Conservation (phyloP, 2,329 filamentous ascomycete genomes). For the Pestalotiopsis sp. region DNA sequence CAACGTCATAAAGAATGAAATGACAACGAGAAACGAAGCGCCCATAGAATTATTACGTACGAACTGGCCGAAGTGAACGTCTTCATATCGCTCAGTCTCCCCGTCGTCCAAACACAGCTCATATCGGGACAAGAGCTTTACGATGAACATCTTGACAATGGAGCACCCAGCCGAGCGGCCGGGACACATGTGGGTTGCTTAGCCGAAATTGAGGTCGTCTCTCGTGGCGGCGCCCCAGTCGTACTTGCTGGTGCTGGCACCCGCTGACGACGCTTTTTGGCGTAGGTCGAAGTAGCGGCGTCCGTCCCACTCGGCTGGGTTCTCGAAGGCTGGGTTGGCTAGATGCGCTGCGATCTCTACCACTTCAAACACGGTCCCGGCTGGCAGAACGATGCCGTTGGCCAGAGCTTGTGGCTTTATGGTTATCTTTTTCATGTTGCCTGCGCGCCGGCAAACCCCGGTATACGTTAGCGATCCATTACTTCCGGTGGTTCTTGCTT, state of each 20-base stretch:
- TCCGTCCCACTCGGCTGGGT: neutral
- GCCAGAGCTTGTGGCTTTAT: neutral
- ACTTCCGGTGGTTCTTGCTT: neutral
- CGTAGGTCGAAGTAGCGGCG: neutral
- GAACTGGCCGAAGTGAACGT: neutral
- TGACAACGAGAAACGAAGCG: neutral
- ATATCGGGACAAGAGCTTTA: neutral
- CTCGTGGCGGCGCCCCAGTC: neutral
- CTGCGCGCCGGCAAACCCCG: neutral
- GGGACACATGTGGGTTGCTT: neutral
- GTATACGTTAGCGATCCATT: neutral
- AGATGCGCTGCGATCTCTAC: neutral
- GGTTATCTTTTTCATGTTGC: neutral
- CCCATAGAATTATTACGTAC: neutral
- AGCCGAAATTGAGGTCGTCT: constrained; percentile 3
- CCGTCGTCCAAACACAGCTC: neutral
- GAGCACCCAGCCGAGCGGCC: neutral
- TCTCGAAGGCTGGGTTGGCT: neutral
- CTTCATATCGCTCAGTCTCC: neutral
- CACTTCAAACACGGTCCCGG: neutral
- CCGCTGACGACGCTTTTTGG: neutral
- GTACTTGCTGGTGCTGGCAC: neutral
- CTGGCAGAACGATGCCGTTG: neutral
- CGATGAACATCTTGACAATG: neutral
- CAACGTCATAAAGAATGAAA: too few species aligned